Conservation (phyloP, 2,329 filamentous ascomycete species). For the Pseudocercospora crystallina region DNA sequence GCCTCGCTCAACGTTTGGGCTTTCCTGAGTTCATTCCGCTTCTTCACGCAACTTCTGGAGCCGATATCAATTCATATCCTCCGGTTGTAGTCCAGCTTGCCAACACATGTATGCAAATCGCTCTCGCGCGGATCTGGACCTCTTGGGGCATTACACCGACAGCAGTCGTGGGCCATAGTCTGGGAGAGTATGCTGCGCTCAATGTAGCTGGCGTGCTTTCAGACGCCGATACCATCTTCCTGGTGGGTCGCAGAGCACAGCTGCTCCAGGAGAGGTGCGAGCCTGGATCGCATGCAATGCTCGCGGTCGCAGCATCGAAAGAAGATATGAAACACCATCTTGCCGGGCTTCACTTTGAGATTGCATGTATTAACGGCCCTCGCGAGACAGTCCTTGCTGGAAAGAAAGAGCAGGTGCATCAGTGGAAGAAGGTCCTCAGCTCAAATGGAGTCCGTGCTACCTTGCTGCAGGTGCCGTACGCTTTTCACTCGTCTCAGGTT, state of each 20-base stretch:
- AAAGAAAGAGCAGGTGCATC: background rate
- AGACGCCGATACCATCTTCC: slow-evolving; percentile 6
- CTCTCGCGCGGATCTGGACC: slow-evolving; percentile 31
- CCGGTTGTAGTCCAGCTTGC: slow-evolving; percentile 41
- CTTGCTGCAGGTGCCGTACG: background rate
- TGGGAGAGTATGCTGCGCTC: slow-evolving; percentile 16
- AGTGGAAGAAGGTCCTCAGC: background rate
- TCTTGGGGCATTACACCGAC: slow-evolving; percentile 24
- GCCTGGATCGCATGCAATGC: slow-evolving; percentile 9
- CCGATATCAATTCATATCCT: too few relatives aligned
- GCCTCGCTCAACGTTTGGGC: too few relatives aligned
- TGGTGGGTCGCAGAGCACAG: slow-evolving; percentile 11
- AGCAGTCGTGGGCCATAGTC: slow-evolving; percentile 25
- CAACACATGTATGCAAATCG: slow-evolving; percentile 43
- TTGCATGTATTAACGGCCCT: slow-evolving; percentile 32
- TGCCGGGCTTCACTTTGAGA: too few relatives aligned
- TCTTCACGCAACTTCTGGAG: too few relatives aligned
- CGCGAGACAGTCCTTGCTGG: slow-evolving; percentile 21
- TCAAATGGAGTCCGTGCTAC: background rate
- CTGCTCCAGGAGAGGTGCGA: slow-evolving; percentile 9
- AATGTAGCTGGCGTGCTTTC: slow-evolving; percentile 13
- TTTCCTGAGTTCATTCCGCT: too few relatives aligned
- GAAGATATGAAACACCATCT: too few relatives aligned
- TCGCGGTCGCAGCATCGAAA: too few relatives aligned
- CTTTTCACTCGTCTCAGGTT: background rate